A percentile compares a stretch with the other conserved stretches of the same genome.
Evolutionary conservation across 1,284 basidiomycete genomes (phyloP).

Genomic region (Apiotrichum porosum): DNA sequence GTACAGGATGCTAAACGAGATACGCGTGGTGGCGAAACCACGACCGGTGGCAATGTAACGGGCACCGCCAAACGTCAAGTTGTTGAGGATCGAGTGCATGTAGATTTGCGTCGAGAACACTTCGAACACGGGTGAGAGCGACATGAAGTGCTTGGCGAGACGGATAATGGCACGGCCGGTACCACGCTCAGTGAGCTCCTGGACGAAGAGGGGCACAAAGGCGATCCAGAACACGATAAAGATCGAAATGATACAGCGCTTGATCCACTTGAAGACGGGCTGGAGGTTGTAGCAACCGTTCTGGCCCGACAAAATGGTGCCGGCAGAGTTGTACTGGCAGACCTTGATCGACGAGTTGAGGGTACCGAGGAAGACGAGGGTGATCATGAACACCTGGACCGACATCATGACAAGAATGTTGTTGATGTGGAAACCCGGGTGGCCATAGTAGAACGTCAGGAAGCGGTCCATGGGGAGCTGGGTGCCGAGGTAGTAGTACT

Average conservation of each 20-base stretch:
- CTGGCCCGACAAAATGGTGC: conserved; percentile 66
- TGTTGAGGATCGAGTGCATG: conserved; percentile 89
- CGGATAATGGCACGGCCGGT: conserved; percentile 82
- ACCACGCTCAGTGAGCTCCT: conserved; percentile 90
- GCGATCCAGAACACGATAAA: conserved; percentile 95
- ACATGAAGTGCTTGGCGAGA: conserved; percentile 84
- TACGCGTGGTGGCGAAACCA: conserved; percentile 90
- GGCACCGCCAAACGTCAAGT: conserved; percentile 91
- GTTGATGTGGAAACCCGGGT: conserved; percentile 99
- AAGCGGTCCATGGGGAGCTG: conserved; percentile 97
- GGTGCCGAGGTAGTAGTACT: conserved; percentile 99
- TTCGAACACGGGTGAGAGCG: conserved; percentile 89
- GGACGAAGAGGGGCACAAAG: conserved; percentile 86
- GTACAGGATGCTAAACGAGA: conserved; percentile 87
- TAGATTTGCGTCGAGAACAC: conserved; percentile 95
- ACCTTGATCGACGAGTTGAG: conserved; percentile 72
- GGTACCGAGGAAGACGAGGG: conserved; percentile 87
- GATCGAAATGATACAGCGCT: conserved; percentile 89
- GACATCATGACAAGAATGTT: conserved; percentile 97
- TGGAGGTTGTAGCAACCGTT: conserved; percentile 85
- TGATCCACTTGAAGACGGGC: conserved; percentile 88
- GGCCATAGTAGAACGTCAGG: conserved; percentile 99
- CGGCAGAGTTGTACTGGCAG: conserved; percentile 68
- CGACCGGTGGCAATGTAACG: conserved; percentile 98
- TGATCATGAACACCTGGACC: conserved; percentile 82